These are phyloP conservation scores for Xylaria grammica DNA, from an alignment of 495 filamentous ascomycete species.

Conservation along the genomic window DNA sequence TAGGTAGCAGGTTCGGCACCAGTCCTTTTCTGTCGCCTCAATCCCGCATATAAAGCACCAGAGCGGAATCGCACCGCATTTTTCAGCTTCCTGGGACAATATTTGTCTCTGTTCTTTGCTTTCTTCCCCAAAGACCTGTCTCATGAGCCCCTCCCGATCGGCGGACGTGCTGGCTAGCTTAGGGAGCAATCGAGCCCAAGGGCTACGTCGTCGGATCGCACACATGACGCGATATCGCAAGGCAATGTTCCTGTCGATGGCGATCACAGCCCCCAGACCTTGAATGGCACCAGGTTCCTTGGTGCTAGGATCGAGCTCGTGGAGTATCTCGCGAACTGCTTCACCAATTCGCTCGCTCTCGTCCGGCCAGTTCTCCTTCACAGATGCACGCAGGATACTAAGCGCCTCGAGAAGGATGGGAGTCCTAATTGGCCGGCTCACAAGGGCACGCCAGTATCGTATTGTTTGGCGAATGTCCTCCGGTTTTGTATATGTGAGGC, in stretches of 20 bases:
- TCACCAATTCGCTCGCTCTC: constrained; percentile 23
- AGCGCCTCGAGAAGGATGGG: constrained; percentile 23
- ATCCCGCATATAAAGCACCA: constrained; percentile 21
- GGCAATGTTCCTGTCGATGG: constrained; percentile 19
- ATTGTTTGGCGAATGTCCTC: constrained; percentile 24
- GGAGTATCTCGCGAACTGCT: constrained; percentile 19
- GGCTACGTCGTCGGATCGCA: constrained; percentile 20
- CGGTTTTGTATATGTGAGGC: constrained; percentile 15
- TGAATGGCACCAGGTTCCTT: constrained; percentile 18
- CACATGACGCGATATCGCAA: constrained; percentile 21
- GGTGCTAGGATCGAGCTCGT: constrained; percentile 22
- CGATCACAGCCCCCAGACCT: constrained; percentile 21
- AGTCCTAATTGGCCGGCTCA: constrained; percentile 22
- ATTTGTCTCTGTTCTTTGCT: constrained; percentile 16
- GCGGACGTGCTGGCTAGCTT: constrained; percentile 53
- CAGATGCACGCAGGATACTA: constrained; percentile 21
- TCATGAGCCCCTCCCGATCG: constrained; percentile 15
- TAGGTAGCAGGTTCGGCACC: constrained; percentile 15
- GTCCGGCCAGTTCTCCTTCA: constrained; percentile 20
- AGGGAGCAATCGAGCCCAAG: constrained; percentile 23
- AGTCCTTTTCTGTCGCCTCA: constrained; percentile 5
- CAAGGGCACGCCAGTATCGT: constrained; percentile 29
- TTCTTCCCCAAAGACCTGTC: constrained; percentile 52
- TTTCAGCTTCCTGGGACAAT: constrained; percentile 11
- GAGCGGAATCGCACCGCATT: constrained; percentile 3